Base-by-base conservation (phyloP, 208 protist genomes). In the Acanthamoeba healyi region DNA sequence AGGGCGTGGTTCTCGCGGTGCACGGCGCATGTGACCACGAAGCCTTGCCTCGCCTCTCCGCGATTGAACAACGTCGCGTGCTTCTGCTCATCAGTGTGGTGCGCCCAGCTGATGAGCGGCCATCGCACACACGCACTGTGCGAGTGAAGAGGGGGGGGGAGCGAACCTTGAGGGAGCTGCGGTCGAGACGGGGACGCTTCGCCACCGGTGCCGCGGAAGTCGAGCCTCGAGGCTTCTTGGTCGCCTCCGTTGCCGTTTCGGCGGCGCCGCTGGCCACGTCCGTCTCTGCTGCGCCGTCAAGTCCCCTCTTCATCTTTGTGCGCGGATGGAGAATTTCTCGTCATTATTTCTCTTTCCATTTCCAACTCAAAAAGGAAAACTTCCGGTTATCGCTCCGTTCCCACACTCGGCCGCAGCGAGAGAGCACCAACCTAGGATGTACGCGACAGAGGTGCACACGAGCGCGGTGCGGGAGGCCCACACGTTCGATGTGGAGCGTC, bases 21-120 rank as follows among this genome's bases (percentile, higher is more conserved):
- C 2, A 84, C 74, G 74, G 74, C 74, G 44, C 74, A 84, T 3
- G 74, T 84, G 26, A 84, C 74, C 74, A 84, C 74, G 44, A 84
- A 84, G 24, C 74, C 74, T 5, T 36, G 38, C 29, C 74, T 24
- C 74, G 17, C 42, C 19, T 56, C 42, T 38, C 74, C 74, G 5
- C 74, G 74, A 24, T 84, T 84, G 74, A 84, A 84, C 44, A 84
- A 42, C 22, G 32, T 40, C 3, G 74, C 74, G 17, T 84, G 74
- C 19, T 84, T 84, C 74, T 84, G 74, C 36, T n/a, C n/a, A n/a
- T 51, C 36, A 3, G 22, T 1, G 22, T n/a, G 4, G 40, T 29
- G 2, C 40, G 67, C 12, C 44, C 4, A 4, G 44, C 7, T 49
- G 44, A 4, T 49, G 44, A 49, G 44, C 44, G 44, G 44, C 44